phyloP scores from a whole-genome alignment of 805 yeast species.

The Hanseniaspora guilliermondii region DNA sequence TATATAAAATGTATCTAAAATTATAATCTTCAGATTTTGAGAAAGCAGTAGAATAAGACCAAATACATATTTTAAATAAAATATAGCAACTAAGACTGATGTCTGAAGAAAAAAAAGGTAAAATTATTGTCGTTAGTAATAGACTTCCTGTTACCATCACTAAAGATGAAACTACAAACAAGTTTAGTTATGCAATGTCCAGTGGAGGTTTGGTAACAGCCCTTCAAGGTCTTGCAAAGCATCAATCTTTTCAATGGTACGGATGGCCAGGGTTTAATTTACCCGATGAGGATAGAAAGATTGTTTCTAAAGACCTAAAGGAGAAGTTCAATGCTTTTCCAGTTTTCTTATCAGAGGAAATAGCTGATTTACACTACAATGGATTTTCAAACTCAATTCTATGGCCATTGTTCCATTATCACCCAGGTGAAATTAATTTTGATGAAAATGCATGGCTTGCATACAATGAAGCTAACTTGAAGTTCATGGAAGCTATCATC shows the following conservation, averaged over 20 bases:
- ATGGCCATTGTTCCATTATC: slow-evolving; percentile 98
- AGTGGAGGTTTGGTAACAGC: slow-evolving; percentile 97
- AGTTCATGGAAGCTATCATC: slow-evolving; percentile 66
- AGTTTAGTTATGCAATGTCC: slow-evolving; percentile 78
- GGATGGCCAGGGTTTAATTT: slow-evolving; percentile 97
- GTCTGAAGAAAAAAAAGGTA: slow-evolving; percentile 30
- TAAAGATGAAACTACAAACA: slow-evolving; percentile 42
- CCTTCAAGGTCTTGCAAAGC: slow-evolving; percentile 74
- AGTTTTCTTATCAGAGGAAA: slow-evolving; percentile 69
- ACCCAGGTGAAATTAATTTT: slow-evolving; percentile 97
- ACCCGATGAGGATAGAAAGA: slow-evolving; percentile 58
- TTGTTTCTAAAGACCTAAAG: slow-evolving; percentile 57
- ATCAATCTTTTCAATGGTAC: slow-evolving; percentile 84
- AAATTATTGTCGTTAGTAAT: slow-evolving; percentile 85
- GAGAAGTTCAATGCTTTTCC: slow-evolving; percentile 82
- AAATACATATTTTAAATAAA: neutral
- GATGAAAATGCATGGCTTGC: slow-evolving; percentile 98
- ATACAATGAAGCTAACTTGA: slow-evolving; percentile 78
- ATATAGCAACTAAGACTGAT: neutral
- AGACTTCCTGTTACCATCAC: slow-evolving; percentile 88
- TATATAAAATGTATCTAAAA: too few species aligned
- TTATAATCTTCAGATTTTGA: too few species aligned
- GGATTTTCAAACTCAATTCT: slow-evolving; percentile 89
- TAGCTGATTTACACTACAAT: slow-evolving; percentile 92
- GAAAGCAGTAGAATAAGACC: neutral